Evolutionary conservation across 2,329 filamentous ascomycete species (phyloP).

Genomic region (Tolypocladium tropicale): DNA sequence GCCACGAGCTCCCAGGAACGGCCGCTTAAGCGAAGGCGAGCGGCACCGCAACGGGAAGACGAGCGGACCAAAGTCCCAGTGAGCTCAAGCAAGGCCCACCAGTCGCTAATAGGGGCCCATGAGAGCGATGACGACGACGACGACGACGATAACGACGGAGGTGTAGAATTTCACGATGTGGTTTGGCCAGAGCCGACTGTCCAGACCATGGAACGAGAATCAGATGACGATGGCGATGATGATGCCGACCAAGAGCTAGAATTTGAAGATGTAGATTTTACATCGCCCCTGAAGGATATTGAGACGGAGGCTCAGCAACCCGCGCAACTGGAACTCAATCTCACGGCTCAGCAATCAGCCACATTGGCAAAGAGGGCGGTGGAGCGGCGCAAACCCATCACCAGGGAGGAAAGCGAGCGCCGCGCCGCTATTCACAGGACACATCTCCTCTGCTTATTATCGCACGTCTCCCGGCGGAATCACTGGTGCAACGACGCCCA

Average conservation of each 20-base stretch:
- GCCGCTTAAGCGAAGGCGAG: constrained; percentile 28
- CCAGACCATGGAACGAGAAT: constrained; percentile 40
- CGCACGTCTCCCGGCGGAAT: constrained; percentile 69
- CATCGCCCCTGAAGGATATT: constrained; percentile 13
- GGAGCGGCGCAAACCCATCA: constrained; percentile 41
- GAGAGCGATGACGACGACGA: constrained; percentile 26
- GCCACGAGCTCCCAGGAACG: constrained; percentile 21
- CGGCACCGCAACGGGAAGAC: constrained; percentile 6
- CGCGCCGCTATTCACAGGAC: constrained; percentile 75
- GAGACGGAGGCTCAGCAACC: constrained; percentile 13
- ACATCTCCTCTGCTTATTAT: constrained; percentile 74
- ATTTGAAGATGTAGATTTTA: constrained; percentile 41
- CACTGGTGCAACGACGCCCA: constrained; percentile 74
- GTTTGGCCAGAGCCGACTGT: constrained; percentile 34
- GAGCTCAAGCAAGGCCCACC: neutral
- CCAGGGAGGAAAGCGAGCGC: constrained; percentile 39
- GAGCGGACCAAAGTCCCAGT: neutral
- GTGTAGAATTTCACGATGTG: constrained; percentile 41
- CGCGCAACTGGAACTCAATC: constrained; percentile 38
- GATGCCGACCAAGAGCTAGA: constrained; percentile 28
- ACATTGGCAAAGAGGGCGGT: constrained; percentile 16
- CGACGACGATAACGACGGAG: no score
- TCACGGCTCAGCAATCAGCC: constrained; percentile 33
- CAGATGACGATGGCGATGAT: constrained; percentile 33
- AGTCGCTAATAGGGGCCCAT: constrained; percentile 1